Evolutionary conservation across 2,329 filamentous ascomycete genomes (phyloP), one percentile per base, ranked within the genome.

Genomic region (Diaporthe longicolla): DNA sequence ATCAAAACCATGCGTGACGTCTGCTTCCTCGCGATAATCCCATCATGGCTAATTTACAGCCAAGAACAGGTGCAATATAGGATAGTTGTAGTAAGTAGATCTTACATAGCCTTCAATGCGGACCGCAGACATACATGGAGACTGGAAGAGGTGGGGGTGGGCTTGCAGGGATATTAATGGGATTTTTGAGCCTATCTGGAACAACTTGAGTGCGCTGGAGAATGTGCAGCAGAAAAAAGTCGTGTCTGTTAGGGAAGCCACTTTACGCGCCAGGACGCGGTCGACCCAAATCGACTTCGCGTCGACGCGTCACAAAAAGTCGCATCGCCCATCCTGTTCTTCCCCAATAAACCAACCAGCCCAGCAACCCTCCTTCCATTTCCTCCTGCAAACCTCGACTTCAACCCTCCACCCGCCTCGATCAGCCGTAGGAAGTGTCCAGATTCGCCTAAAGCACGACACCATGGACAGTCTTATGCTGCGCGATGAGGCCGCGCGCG

Each of bases 401-500:
- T 24, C 50, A 54, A 52, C 6, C 32, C 45, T 29, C 24, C 48
- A 63, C 19, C 19, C 24, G 26, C 35, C 32, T 61, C 35, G 21
- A 37, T 3, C 17, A 24, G 32, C 57, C 24, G n/a, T 45, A 48
- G 4, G 17, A 71, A 45, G 11, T 35, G 35, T 54, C 37, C 59
- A 13, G n/a, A 68, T 40, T 54, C 17, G 48, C n/a, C 45, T 52
- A 11, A 35, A 24, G 50, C 37, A 72, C 72, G 74, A 73, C 82
- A 84, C 75, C 76, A 95, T 97, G 93, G 93, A 95, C 78, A 89
- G 87, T 75, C 86, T 91, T 78, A 91, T 93, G 85, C 90, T 97
- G 79, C 91, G 93, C 83, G 95, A 98, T 88, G 94, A 97, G 84
- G 94, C 93, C 77, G 92, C 93, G 79, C 90, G 91, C 79, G 93